Evolutionary conservation across 352 stramenopile genomes (phyloP).

Genomic region (Globisporangium irregulare): DNA sequence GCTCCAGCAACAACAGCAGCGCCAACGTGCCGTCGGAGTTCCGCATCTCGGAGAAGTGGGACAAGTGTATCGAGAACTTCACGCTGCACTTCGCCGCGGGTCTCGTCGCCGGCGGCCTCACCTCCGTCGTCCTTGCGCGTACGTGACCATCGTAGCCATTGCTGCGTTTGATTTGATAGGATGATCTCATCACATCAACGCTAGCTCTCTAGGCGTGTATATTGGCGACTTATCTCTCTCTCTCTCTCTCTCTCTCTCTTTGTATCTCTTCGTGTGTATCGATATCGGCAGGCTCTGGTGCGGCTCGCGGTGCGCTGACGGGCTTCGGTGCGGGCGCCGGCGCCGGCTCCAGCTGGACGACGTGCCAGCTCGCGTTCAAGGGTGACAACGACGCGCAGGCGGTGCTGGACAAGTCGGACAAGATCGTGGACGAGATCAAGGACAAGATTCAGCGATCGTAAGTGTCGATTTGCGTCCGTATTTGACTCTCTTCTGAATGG

Average conservation of each 20-base stretch:
- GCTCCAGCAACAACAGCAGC: conserved; percentile 29
- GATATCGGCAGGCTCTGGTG: conserved; percentile 46
- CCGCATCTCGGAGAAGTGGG: conserved; percentile 89
- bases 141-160: conserved; percentile 23
- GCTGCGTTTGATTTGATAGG: neutral
- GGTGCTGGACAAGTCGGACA: conserved; percentile 71
- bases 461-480: neutral
- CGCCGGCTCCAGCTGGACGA: conserved; percentile 82
- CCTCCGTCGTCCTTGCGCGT: conserved; percentile 81
- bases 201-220: neutral
- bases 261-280: neutral
- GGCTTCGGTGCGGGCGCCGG: conserved; percentile 68
- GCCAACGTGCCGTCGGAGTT: conserved; percentile 83
- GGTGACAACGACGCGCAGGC: conserved; percentile 62
- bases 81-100: conserved; percentile 81
- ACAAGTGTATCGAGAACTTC: conserved; percentile 90
- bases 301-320: conserved; percentile 58
- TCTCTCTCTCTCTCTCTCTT: neutral
- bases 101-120: conserved; percentile 77
- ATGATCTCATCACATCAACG: neutral
- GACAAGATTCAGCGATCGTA: conserved; percentile 39
- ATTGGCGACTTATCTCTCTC: neutral
- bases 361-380: conserved; percentile 80
- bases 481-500: conserved; percentile 1
- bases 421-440: conserved; percentile 73